Evolutionary conservation across 768 basidiomycete species (phyloP), one percentile per base, ranked within the genome.

Genomic region (Tricholoma bakamatsutake): DNA sequence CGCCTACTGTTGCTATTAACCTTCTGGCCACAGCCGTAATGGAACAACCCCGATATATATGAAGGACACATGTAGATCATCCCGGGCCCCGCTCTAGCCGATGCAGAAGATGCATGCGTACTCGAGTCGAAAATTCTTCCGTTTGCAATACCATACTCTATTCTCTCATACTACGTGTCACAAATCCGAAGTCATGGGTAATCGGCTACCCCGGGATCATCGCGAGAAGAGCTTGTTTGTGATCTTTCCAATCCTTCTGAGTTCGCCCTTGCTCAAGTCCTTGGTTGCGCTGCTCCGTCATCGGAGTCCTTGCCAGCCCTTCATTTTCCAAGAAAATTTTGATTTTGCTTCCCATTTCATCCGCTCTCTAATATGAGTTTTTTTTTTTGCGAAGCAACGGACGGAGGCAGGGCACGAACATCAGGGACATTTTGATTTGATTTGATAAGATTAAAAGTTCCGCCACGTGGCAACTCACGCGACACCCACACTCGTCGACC

Each of bases 401-500:
- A 48, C 46, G 5, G 10, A 28, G 3, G n/a, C 11, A 12, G 7
- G 17, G 12, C 17, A 24, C 21, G n/a, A 24, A 3, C 46, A 8
- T 30, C 40, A 53, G 40, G 40, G 52, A 1, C 40, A 43, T 31
- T 28, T 13, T 31, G 52, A 53, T 53, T 53, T 31, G 52, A 39
- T 42, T 15, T 37, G 35, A 43, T 53, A 28, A 42, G 39, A 31
- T 48, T 48, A 28, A 33, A 53, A 42, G 52, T 31, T 46, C 61
- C 58, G 64, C 66, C 74, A 75, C 75, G 74, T 74, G 70, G 59
- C 57, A 51, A 48, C 54, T 64, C 67, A 70, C 61, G 66, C 66
- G 64, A 63, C 58, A 18, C 33, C 53, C 59, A 59, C 13, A 47
- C 57, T 37, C 56, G 49, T 39, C 52, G 42, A 54, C 50, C 54